Conservation (phyloP, 495 filamentous ascomycete species). For the Staphylotrichum tortipilum region DNA sequence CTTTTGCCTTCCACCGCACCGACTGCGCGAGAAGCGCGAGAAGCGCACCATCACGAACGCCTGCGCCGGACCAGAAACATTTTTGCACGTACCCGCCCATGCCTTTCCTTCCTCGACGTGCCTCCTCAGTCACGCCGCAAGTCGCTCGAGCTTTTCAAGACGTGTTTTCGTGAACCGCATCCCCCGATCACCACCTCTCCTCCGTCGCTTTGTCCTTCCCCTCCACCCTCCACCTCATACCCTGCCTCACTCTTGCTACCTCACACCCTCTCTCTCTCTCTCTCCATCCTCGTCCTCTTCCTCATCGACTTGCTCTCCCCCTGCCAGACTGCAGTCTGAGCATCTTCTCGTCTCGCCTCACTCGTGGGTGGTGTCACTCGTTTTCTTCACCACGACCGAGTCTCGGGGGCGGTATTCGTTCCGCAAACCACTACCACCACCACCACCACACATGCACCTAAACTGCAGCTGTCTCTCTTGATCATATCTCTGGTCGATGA, state of each 20-base stretch:
- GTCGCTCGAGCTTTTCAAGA: too few relatives aligned
- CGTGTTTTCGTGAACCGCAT: constrained; percentile 1
- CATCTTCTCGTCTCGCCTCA: neutral
- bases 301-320: neutral
- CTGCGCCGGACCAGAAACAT: too few relatives aligned
- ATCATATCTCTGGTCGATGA: constrained; percentile 3
- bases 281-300: neutral
- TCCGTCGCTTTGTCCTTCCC: too few relatives aligned
- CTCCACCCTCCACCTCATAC: too few relatives aligned
- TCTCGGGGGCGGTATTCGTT: too few relatives aligned
- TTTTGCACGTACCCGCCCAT: neutral
- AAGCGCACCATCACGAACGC: too few relatives aligned
- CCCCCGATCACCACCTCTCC: too few relatives aligned
- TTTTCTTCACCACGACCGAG: neutral
- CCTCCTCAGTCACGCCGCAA: too few relatives aligned
- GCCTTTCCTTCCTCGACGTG: too few relatives aligned
- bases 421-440: too few relatives aligned
- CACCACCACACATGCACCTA: too few relatives aligned
- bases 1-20: neutral
- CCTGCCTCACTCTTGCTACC: neutral
- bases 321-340: neutral
- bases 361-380: neutral
- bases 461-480: neutral
- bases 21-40: too few relatives aligned
- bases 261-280: neutral